Evolutionary conservation across 768 basidiomycete species (phyloP), one percentile per base, ranked within the genome.

Genomic region (Leccinum pellstonianum): DNA sequence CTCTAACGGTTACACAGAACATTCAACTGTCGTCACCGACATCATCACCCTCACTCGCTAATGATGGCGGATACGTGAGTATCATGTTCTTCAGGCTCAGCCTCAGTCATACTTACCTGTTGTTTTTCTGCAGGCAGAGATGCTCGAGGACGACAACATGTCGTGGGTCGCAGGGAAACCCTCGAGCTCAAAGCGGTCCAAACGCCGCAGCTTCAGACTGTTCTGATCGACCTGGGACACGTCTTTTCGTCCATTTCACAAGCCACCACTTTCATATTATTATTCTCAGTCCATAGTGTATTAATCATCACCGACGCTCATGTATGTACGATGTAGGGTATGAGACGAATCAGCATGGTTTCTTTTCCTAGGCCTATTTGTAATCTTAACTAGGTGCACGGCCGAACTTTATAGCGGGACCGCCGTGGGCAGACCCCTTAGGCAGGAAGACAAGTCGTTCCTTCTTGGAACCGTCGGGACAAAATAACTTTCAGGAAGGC

Each of bases 101-200:
- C 7, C 17, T 12, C 9, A 10, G 21, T 46, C 27, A 49, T 50
- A 21, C 19, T 41, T 3, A 52, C 35, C 6, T 5, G 23, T 19
- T 15, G 48, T 52, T 15, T 15, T 4, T 21, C 6, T 46, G 1
- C 59, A 70, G 69, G 69, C 69, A 4, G 63, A 70, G 48, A 65
- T 72, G 70, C 68, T 70, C 6, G 69, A 70, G 5, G 69, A 70
- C 2, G 69, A 70, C 46, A 70, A 70, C 41, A 72, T 72, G 69
- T 67, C 69, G 23, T 70, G 69, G 69, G 61, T 59, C 10, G 27
- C 56, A 17, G 10, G 52, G 5, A 67, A 54, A 57, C 5, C 35
- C n/a, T 53, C 55, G 21, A 53, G 10, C 19, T 33, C 58, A 8
- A 64, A 58, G 59, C 29, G 43, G 37, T 55, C 58, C 48, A 56